A percentile compares a stretch with the other conserved stretches of the same genome.
Conservation (phyloP, 2,329 filamentous ascomycete genomes). For the Didymella segeticola region DNA sequence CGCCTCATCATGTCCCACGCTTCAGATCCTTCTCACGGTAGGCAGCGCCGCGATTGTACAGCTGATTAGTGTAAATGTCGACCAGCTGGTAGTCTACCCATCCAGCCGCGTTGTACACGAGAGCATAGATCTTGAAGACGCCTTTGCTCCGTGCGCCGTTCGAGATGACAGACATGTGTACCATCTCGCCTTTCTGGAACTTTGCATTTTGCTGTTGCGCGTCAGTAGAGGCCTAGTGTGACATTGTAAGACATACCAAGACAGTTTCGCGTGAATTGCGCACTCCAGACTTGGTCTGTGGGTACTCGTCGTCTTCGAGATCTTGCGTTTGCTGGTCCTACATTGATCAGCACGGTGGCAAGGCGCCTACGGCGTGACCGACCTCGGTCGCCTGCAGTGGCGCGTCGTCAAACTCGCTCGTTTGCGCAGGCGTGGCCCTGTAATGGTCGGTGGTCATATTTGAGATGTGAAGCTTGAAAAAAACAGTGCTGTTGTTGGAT, state of each 20-base stretch:
- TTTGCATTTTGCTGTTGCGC: constrained; percentile 26
- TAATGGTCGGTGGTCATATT: too few species aligned
- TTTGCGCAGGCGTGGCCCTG: too few species aligned
- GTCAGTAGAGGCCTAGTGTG: neutral
- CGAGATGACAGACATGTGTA: constrained; percentile 36
- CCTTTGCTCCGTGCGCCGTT: constrained; percentile 31
- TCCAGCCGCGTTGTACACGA: constrained; percentile 18
- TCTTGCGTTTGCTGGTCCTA: constrained; percentile 25
- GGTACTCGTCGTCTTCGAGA: constrained; percentile 17
- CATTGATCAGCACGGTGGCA: constrained; percentile 34
- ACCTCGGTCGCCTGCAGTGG: constrained; percentile 27
- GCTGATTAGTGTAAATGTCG: constrained; percentile 16
- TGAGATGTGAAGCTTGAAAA: too few species aligned
- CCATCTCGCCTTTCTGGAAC: constrained; percentile 31
- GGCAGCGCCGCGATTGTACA: constrained; percentile 35
- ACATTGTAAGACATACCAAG: neutral
- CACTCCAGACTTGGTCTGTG: constrained; percentile 37
- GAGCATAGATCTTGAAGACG: constrained; percentile 27
- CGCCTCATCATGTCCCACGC: constrained; percentile 1
- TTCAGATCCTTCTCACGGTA: constrained; percentile 39
- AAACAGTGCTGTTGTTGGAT: too few species aligned
- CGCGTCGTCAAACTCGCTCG: constrained; percentile 25
- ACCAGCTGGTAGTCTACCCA: constrained; percentile 41
- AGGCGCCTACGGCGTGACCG: constrained; percentile 20
- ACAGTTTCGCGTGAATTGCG: neutral